Percentiles rank a stretch among this genome's conserved stretches.
These are phyloP conservation scores for Ganoderma leucocontextum DNA, from an alignment of 1,284 basidiomycete species.

Conservation along the genomic window DNA sequence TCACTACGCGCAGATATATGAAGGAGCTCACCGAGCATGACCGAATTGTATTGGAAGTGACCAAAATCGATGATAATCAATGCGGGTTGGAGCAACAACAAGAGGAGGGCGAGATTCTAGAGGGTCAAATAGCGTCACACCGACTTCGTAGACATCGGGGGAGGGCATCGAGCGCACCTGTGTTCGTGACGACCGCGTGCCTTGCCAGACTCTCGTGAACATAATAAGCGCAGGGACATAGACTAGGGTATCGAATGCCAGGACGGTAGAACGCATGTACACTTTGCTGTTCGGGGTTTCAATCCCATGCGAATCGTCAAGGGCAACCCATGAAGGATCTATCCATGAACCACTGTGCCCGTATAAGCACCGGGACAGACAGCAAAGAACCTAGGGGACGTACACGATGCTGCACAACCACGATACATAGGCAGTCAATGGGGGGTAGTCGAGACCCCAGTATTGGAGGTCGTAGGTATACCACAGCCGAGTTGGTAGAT, in stretches of 20 bases:
- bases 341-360: conserved; percentile 67
- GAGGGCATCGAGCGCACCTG: conserved; percentile 58
- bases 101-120: conserved; percentile 77
- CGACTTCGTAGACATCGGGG: no score
- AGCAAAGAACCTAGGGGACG: conserved; percentile 38
- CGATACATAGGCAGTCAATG: conserved; percentile 88
- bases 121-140: conserved; percentile 1
- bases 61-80: conserved; percentile 89
- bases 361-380: not conserved
- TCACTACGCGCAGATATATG: not conserved
- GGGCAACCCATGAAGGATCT: conserved; percentile 78
- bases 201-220: conserved; percentile 71
- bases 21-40: conserved; percentile 78
- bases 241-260: conserved; percentile 73
- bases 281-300: conserved; percentile 74
- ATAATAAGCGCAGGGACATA: conserved; percentile 80
- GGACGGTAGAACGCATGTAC: conserved; percentile 85
- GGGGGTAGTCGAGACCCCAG: conserved; percentile 95
- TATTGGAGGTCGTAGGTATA: conserved; percentile 89
- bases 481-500: conserved; percentile 81
- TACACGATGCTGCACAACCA: conserved; percentile 74
- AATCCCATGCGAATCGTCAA: conserved; percentile 80
- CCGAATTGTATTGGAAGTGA: conserved; percentile 93
- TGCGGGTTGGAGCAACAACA: conserved; percentile 84
- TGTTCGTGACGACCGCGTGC: conserved; percentile 70